A percentile compares a stretch with the other conserved stretches of the same genome.
Evolutionary conservation across 1,284 basidiomycete species (phyloP).

Genomic region (Microbotryum saponariae): DNA sequence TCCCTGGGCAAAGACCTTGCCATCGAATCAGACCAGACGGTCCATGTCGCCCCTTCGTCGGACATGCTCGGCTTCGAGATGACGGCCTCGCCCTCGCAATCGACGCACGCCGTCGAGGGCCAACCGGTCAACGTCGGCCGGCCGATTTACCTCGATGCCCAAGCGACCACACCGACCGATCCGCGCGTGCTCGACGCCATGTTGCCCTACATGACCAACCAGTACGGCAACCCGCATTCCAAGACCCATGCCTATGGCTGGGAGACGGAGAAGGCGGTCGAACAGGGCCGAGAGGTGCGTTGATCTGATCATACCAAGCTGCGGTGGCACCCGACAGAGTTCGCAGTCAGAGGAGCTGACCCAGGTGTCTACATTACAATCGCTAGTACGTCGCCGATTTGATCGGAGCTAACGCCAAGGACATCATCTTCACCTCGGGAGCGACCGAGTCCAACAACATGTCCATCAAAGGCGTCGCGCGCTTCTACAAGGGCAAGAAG

Average conservation of each 20-base stretch:
- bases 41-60: slow-evolving; percentile 12
- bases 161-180: slow-evolving; percentile 97
- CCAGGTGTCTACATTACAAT: neutral
- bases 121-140: slow-evolving; percentile 41
- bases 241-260: slow-evolving; percentile 98
- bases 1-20: slow-evolving; percentile 11
- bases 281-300: slow-evolving; percentile 73
- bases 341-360: neutral
- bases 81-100: slow-evolving; percentile 1
- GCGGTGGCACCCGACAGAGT: no score
- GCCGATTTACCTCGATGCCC: slow-evolving; percentile 87
- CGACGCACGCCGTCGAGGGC: neutral
- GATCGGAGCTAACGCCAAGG: slow-evolving; percentile 89
- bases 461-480: slow-evolving; percentile 93
- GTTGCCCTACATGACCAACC: slow-evolving; percentile 92
- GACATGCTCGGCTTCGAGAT: slow-evolving; percentile 31
- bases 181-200: slow-evolving; percentile 95
- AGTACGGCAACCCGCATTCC: slow-evolving; percentile 96
- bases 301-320: no score
- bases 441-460: slow-evolving; percentile 99
- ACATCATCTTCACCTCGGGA: slow-evolving; percentile 95
- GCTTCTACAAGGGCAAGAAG: slow-evolving; percentile 78
- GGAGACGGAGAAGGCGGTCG: slow-evolving; percentile 93
- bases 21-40: slow-evolving; percentile 8
- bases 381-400: slow-evolving; percentile 74